Evolutionary conservation across 768 basidiomycete species (phyloP), one percentile per base, ranked within the genome.

Genomic region (Mycena haematopus): DNA sequence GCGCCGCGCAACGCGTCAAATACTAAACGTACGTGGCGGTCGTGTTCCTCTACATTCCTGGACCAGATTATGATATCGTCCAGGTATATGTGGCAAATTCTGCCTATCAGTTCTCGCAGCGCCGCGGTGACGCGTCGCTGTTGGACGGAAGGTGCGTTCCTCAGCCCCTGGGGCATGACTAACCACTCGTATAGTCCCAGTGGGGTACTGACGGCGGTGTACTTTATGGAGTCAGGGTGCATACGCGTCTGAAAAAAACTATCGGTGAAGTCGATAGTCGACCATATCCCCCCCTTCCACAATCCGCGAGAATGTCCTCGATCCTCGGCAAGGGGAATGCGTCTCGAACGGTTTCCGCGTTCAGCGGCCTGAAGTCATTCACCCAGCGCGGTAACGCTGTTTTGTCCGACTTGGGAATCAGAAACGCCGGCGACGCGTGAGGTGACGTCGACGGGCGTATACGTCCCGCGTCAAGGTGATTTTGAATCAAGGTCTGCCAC

Each of bases 101-200:
- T 15, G 73, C 67, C 8, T 24, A 80, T 72, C 6, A 65, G 65
- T 0, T 67, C 44, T 0, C 66, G 14, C 0, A 84, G 65, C 0
- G 71, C 73, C 11, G 47, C 50, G 0, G 65, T 71, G 0, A 78
- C 68, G 0, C 68, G 61, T 0, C 64, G 60, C 42, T 78, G 75
- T 25, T 78, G 74, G 19, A 74, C 72, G 0, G 74, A 47, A 3
- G 77, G 75, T 0, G 76, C 69, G 59, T 78, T 78, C 0, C 65
- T 13, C 2, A 72, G 57, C 0, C n/a, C n/a, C n/a, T n/a, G n/a
- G n/a, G n/a, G n/a, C n/a, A n/a, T n/a, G n/a, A n/a, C n/a, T n/a
- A n/a, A 75, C 78, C 72, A 79, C 56, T 82, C 76, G 56, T 73
- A 80, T 0, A 71, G 49, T 2, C 79, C 74, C 61, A 64, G 71